Percentiles rank a stretch among this genome's conserved stretches.
Evolutionary conservation across 1,284 basidiomycete species (phyloP).

Genomic region (Boletus sp.): DNA sequence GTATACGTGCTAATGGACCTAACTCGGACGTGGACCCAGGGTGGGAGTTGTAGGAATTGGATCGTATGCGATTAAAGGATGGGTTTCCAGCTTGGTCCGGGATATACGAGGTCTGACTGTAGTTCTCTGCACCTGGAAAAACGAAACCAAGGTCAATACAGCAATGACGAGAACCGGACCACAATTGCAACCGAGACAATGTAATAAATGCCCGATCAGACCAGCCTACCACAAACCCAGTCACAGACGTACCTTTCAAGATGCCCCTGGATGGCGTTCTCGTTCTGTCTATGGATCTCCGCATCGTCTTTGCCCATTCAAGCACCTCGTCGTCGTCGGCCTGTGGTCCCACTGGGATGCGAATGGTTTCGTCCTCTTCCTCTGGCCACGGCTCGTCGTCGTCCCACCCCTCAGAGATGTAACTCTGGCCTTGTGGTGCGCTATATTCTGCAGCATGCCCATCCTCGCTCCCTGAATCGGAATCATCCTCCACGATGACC

Average conservation of each 20-base stretch:
- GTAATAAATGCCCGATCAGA: slow-evolving; percentile 11
- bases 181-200: slow-evolving; percentile 1
- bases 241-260: slow-evolving; percentile 74
- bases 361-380: slow-evolving; percentile 78
- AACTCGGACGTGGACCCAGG: slow-evolving; percentile 55
- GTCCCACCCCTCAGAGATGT: slow-evolving; percentile 65
- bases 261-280: slow-evolving; percentile 82
- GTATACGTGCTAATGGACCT: slow-evolving; percentile 77
- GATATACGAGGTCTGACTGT: slow-evolving; percentile 61
- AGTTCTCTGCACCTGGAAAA: slow-evolving; percentile 60
- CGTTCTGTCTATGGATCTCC: slow-evolving; percentile 66
- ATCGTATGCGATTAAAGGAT: slow-evolving; percentile 60
- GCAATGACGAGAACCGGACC: neutral
- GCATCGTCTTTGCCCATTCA: slow-evolving; percentile 74
- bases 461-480: slow-evolving; percentile 60
- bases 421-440: slow-evolving; percentile 38
- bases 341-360: slow-evolving; percentile 42
- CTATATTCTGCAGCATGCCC: slow-evolving; percentile 37
- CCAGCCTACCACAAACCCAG: neutral
- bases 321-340: slow-evolving; percentile 62
- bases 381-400: slow-evolving; percentile 70
- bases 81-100: slow-evolving; percentile 44
- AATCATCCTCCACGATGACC: slow-evolving; percentile 72
- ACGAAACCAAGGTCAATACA: slow-evolving; percentile 10
- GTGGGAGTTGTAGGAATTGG: slow-evolving; percentile 79